Evolutionary conservation across 2,329 filamentous ascomycete genomes (phyloP), one percentile per base, ranked within the genome.

Genomic region (Fusarium dimerum): DNA sequence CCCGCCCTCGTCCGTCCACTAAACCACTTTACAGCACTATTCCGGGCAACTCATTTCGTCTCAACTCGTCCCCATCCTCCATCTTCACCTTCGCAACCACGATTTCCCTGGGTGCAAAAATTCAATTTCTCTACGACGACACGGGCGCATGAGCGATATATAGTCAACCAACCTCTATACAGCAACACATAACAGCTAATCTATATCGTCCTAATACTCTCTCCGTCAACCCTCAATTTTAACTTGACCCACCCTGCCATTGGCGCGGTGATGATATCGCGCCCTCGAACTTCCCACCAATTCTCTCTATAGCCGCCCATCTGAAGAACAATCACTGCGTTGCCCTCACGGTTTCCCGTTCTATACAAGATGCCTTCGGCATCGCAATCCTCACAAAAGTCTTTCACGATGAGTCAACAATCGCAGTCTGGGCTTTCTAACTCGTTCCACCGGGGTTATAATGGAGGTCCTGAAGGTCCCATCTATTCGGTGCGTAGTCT

Each of bases 401-500:
- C 81, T 44, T 83, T 82, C 66, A 71, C 70, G 57, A 80, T 83
- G 78, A 84, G 78, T 71, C 79, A 82, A 56, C 76, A 78, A 50
- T 78, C 78, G 29, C 79, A 80, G 55, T 61, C 66, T 18, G 73
- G 71, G 53, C 61, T 73, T 40, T 61, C 63, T 40, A 65, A 65
- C 62, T 73, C 72, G n/a, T 73, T 74, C 52, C 65, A 70, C 30
- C 66, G 69, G 44, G 63, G 64, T 49, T 72, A 66, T 61, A 63
- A 66, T 60, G 64, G 61, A 43, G 63, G 67, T 16, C 54, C 68
- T 13, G 77, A 80, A 12, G 73, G 74, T 16, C 79, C 81, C 48
- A 86, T 87, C 58, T 87, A 87, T 65, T 85, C 83, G 57, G 84
- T 87, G 67, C 60, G 78, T 15, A 11, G 32, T 15, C 13, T 36